Evolutionary conservation across 2,329 filamentous ascomycete genomes (phyloP).

Genomic region (Colletotrichum shisoi): DNA sequence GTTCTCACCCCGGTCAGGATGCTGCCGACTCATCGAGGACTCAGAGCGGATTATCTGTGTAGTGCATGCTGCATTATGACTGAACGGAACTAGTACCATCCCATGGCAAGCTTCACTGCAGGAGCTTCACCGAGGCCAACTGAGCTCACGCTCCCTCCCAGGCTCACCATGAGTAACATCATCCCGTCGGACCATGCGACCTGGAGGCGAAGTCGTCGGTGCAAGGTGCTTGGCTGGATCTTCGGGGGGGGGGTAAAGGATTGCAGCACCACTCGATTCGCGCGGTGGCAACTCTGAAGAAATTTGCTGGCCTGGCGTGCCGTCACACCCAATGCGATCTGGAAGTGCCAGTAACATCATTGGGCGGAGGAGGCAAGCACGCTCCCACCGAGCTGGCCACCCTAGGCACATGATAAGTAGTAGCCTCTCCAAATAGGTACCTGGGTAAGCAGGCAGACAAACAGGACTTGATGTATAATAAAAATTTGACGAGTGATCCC

Average conservation of each 20-base stretch:
- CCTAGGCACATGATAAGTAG: not conserved
- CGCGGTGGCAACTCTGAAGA: slow-evolving; percentile 7
- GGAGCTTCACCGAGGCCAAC: not conserved
- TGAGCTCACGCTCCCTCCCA: no score
- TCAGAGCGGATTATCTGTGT: not conserved
- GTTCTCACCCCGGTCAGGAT: not conserved
- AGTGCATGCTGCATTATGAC: not conserved
- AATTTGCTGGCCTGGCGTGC: not conserved
- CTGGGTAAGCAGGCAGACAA: not conserved
- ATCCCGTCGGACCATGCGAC: slow-evolving; percentile 1
- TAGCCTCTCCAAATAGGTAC: not conserved
- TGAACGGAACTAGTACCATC: not conserved
- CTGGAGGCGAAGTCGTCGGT: slow-evolving; percentile 1
- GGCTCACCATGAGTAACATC: not conserved
- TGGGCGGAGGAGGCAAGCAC: not conserved
- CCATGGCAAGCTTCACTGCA: not conserved
- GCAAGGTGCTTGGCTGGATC: not conserved
- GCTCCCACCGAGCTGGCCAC: not conserved
- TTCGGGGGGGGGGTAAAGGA: not conserved
- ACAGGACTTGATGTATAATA: not conserved
- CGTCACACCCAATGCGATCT: slow-evolving; percentile 4
- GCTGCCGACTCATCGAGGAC: not conserved
- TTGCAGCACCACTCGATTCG: slow-evolving; percentile 9
- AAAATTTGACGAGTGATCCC: not conserved
- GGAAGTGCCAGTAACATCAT: not conserved